A percentile compares a stretch with the other conserved stretches of the same genome.
Conservation (phyloP, 345 rosid genomes). For the Arabis alpina region DNA sequence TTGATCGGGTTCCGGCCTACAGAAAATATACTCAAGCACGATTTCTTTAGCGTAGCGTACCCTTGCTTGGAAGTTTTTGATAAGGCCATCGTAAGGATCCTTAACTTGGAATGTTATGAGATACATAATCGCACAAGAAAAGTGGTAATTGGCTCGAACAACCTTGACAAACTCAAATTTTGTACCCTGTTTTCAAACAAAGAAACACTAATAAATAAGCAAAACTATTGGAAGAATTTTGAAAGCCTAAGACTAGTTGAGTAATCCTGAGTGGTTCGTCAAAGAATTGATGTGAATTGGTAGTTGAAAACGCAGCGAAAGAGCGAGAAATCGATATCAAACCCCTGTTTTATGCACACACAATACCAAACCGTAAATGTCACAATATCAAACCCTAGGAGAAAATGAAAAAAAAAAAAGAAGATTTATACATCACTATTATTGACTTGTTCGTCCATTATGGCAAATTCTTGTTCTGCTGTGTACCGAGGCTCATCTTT, state of each 20-base stretch:
- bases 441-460: no score
- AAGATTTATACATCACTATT: no score
- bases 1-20: conserved; percentile 3
- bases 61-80: neutral
- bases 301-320: conserved; percentile 24
- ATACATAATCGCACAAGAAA: neutral
- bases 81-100: neutral
- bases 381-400: no score
- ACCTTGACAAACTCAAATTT: neutral
- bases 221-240: no score
- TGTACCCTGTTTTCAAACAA: neutral
- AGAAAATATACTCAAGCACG: neutral
- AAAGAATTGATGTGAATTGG: no score
- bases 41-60: neutral
- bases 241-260: no score
- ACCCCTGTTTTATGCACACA: neutral
- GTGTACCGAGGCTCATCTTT: neutral
- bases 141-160: neutral
- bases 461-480: neutral
- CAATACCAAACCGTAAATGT: neutral
- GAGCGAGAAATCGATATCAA: conserved; percentile 25
- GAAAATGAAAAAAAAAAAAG: no score
- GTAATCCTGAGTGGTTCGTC: no score
- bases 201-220: neutral
- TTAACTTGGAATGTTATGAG: neutral